Conservation (phyloP, 2,329 filamentous ascomycete species). For the Neobulgaria alba region DNA sequence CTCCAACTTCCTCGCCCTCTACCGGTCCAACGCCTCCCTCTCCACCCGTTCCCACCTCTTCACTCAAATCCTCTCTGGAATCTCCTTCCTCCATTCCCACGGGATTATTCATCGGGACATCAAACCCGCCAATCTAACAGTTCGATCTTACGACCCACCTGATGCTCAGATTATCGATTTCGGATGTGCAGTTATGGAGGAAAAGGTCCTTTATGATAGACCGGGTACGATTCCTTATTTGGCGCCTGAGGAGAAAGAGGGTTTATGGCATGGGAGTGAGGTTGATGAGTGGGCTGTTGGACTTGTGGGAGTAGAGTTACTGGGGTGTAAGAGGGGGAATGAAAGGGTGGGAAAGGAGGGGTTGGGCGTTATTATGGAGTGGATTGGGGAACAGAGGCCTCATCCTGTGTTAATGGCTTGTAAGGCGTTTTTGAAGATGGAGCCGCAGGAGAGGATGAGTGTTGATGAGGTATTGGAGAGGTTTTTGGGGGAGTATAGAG, state of each 20-base stretch:
- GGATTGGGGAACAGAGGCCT: neutral
- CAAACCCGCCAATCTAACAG: conserved; percentile 11
- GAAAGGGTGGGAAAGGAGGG: neutral
- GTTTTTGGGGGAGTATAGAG: neutral
- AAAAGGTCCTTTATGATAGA: conserved; percentile 13
- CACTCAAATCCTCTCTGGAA: conserved; percentile 15
- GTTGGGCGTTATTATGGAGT: neutral
- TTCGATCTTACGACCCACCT: conserved; percentile 15
- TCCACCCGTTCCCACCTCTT: conserved; percentile 11
- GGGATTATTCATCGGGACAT: conserved; percentile 18
- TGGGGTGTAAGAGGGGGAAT: neutral
- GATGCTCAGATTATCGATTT: conserved; percentile 18
- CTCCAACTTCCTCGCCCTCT: conserved; percentile 12
- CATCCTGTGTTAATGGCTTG: neutral
- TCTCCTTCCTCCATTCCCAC: conserved; percentile 14
- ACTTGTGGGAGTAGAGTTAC: neutral
- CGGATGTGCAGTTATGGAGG: conserved; percentile 13
- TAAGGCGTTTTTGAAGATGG: neutral
- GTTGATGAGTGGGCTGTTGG: conserved; percentile 16
- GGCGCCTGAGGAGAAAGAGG: conserved; percentile 15
- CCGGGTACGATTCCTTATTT: conserved; percentile 18
- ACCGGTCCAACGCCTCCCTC: conserved; percentile 11
- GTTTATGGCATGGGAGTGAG: conserved; percentile 7
- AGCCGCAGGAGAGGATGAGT: neutral
- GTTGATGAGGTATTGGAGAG: neutral